Percentiles rank a stretch among this genome's conserved stretches.
phyloP scores from a whole-genome alignment of 2,329 filamentous ascomycete genomes.

The Talaromyces verruculosus region DNA sequence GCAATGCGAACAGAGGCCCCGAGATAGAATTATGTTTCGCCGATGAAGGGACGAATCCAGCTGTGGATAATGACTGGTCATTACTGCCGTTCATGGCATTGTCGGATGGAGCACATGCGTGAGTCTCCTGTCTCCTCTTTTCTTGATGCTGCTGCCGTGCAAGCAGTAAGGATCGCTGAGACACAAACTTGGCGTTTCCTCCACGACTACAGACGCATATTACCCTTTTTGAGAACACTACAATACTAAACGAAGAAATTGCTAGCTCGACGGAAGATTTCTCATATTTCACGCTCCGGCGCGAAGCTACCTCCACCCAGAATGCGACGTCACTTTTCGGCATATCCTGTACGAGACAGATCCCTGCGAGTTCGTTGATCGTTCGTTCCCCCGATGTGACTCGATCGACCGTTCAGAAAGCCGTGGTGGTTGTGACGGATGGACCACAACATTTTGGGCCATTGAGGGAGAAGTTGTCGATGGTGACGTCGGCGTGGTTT shows the following conservation, averaged over 20 bases:
- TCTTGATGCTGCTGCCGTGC: background rate
- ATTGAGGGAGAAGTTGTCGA: slow-evolving; percentile 81
- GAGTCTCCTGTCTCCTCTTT: slow-evolving; percentile 46
- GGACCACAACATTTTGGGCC: slow-evolving; percentile 87
- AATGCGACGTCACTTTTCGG: slow-evolving; percentile 81
- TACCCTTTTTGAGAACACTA: background rate
- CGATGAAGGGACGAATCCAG: slow-evolving; percentile 73
- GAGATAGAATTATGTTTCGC: slow-evolving; percentile 95
- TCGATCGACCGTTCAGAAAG: slow-evolving; percentile 96
- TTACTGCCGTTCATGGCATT: slow-evolving; percentile 95
- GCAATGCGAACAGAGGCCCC: slow-evolving; percentile 61
- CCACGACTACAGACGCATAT: background rate
- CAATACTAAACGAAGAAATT: background rate
- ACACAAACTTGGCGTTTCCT: background rate
- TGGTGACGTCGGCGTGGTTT: slow-evolving; percentile 96
- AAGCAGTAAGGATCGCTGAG: background rate
- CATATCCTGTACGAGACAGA: slow-evolving; percentile 90
- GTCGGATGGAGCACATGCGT: slow-evolving; percentile 93
- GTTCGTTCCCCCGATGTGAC: slow-evolving; percentile 85
- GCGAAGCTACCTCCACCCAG: slow-evolving; percentile 43
- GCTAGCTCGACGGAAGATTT: slow-evolving; percentile 85
- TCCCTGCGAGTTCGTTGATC: slow-evolving; percentile 75
- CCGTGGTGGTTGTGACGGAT: slow-evolving; percentile 91
- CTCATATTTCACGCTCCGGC: slow-evolving; percentile 92
- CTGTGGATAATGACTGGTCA: slow-evolving; percentile 81